A percentile compares a stretch with the other conserved stretches of the same genome.
phyloP scores from a whole-genome alignment of 768 basidiomycete species.

The Russula sp. region DNA sequence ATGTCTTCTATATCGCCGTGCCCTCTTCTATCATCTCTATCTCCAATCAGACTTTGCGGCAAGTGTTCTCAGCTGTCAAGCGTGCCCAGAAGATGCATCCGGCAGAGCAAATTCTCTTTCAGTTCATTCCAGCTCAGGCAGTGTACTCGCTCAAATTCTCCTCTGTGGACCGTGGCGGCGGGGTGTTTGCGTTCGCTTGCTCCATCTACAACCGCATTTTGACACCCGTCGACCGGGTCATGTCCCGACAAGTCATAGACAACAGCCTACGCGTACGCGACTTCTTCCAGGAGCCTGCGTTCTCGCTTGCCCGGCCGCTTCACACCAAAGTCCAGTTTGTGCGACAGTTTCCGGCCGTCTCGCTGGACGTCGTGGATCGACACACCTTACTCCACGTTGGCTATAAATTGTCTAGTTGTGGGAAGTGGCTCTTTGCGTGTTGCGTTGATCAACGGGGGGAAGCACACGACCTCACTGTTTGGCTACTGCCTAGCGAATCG shows the following conservation, averaged over 20 bases:
- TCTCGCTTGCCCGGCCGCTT: constrained; percentile 49
- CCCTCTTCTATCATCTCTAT: constrained; percentile 57
- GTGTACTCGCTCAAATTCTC: constrained; percentile 45
- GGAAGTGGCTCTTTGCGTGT: constrained; percentile 72
- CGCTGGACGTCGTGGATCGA: constrained; percentile 48
- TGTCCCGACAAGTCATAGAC: constrained; percentile 48
- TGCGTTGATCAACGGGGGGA: constrained; percentile 78
- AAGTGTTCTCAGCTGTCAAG: constrained; percentile 58
- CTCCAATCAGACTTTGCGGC: constrained; percentile 60
- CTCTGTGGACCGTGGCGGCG: constrained; percentile 37
- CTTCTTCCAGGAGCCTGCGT: constrained; percentile 60
- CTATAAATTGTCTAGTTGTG: constrained; percentile 57
- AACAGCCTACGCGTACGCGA: constrained; percentile 36
- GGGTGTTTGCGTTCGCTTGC: constrained; percentile 47
- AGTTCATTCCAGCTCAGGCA: constrained; percentile 66
- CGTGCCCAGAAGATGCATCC: constrained; percentile 46
- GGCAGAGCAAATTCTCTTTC: constrained; percentile 52
- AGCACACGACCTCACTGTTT: constrained; percentile 60
- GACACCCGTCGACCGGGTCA: constrained; percentile 51
- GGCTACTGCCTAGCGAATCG: constrained; percentile 49
- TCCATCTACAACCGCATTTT: constrained; percentile 70
- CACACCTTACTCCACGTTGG: constrained; percentile 71
- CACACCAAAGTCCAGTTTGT: constrained; percentile 34
- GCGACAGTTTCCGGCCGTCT: constrained; percentile 35
- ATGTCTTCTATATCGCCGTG: constrained; percentile 65